Evolutionary conservation across 2,329 filamentous ascomycete genomes (phyloP).

Genomic region (Calonectria pauciramosa): DNA sequence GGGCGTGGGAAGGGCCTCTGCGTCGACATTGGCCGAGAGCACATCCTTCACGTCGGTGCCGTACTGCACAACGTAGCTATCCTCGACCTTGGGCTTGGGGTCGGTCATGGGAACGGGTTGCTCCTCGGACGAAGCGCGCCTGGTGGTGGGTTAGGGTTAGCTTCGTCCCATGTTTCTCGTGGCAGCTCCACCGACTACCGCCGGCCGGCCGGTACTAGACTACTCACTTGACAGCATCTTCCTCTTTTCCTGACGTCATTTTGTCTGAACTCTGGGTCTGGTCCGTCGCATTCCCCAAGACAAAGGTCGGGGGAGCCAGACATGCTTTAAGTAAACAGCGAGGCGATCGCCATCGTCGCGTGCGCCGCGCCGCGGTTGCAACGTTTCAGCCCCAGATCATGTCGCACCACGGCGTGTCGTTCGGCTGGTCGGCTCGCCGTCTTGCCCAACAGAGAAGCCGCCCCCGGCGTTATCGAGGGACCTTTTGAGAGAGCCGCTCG

Average conservation of each 20-base stretch:
- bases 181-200: neutral
- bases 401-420: slow-evolving; percentile 3
- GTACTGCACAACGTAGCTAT: slow-evolving; percentile 40
- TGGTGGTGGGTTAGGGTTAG: slow-evolving; percentile 31
- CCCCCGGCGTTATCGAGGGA: slow-evolving; percentile 6
- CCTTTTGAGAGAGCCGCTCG: slow-evolving; percentile 30
- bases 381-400: neutral
- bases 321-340: neutral
- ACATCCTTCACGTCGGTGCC: slow-evolving; percentile 42
- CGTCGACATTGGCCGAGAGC: slow-evolving; percentile 28
- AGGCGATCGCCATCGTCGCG: neutral
- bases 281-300: neutral
- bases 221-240: slow-evolving; percentile 50
- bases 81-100: neutral
- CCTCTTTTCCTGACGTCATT: slow-evolving; percentile 53
- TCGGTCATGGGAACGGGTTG: slow-evolving; percentile 44
- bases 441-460: slow-evolving; percentile 21
- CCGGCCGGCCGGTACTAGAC: too few species aligned
- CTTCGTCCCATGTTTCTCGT: neutral
- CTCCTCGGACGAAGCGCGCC: slow-evolving; percentile 47
- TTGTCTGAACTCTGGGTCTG: slow-evolving; percentile 8
- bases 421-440: slow-evolving; percentile 9
- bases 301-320: neutral
- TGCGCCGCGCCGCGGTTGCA: neutral
- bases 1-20: slow-evolving; percentile 48